A percentile compares a stretch with the other conserved stretches of the same genome.
These are phyloP conservation scores for Talaromyces sp. DNA, from an alignment of 2,329 filamentous ascomycete genomes.

Conservation along the genomic window DNA sequence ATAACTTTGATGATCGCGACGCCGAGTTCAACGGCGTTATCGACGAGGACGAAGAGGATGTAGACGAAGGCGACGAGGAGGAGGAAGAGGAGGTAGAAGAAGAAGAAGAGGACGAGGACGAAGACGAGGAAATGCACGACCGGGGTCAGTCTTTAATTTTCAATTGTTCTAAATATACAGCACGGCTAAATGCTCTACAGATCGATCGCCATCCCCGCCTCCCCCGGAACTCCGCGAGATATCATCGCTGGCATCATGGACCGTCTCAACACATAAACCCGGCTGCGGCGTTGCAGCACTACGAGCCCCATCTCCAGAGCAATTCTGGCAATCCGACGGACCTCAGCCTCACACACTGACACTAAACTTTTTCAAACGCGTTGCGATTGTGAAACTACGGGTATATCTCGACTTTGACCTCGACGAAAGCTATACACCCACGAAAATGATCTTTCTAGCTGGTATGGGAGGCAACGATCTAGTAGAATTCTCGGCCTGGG, in stretches of 20 bases:
- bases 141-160: conserved; percentile 19
- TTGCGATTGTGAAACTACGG: conserved; percentile 47
- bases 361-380: conserved; percentile 57
- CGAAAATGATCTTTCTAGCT: conserved; percentile 80
- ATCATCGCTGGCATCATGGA: conserved; percentile 62
- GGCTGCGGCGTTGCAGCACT: conserved; percentile 58
- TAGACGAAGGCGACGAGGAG: conserved; percentile 19
- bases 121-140: conserved; percentile 25
- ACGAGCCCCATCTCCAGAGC: conserved; percentile 50
- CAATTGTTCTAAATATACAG: neutral
- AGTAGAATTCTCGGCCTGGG: conserved; percentile 78
- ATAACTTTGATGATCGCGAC: conserved; percentile 11
- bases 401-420: conserved; percentile 76
- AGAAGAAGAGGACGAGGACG: conserved; percentile 19
- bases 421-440: conserved; percentile 96
- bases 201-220: conserved; percentile 31
- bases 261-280: conserved; percentile 58
- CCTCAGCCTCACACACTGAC: conserved; percentile 61
- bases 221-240: conserved; percentile 54
- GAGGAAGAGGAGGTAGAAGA: conserved; percentile 26
- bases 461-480: conserved; percentile 90
- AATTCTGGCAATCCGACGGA: conserved; percentile 64
- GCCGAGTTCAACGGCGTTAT: conserved; percentile 18
- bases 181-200: conserved; percentile 14
- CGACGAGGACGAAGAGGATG: conserved; percentile 26